A percentile compares a stretch with the other conserved stretches of the same genome.
Conservation (phyloP, 2,329 filamentous ascomycete genomes). For the Verticillium zaregamsianum region DNA sequence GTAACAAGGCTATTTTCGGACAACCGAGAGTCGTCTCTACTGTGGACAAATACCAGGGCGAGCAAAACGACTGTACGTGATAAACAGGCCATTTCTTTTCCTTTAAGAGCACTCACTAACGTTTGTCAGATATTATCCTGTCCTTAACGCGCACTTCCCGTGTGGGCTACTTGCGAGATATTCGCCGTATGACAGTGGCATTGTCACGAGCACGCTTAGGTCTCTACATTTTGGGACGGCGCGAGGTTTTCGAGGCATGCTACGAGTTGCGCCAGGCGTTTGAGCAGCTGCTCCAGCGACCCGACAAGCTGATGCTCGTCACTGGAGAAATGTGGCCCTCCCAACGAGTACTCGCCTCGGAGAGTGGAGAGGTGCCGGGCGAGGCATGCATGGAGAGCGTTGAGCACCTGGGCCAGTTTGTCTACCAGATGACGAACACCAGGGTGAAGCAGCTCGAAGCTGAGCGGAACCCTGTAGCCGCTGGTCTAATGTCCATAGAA, state of each 20-base stretch:
- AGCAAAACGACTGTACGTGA: slow-evolving; percentile 93
- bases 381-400: slow-evolving; percentile 80
- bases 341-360: slow-evolving; percentile 42
- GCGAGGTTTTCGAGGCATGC: slow-evolving; percentile 82
- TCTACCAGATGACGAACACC: slow-evolving; percentile 87
- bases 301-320: slow-evolving; percentile 75
- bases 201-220: slow-evolving; percentile 88
- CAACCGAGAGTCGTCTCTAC: slow-evolving; percentile 87
- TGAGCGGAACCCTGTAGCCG: slow-evolving; percentile 18
- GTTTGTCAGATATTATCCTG: slow-evolving; percentile 75
- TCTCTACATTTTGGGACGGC: slow-evolving; percentile 85
- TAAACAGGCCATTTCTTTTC: background rate
- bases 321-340: slow-evolving; percentile 85
- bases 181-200: slow-evolving; percentile 89
- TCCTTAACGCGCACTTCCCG: slow-evolving; percentile 85
- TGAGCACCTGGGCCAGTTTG: slow-evolving; percentile 93
- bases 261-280: slow-evolving; percentile 87
- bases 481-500: slow-evolving; percentile 19
- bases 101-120: slow-evolving; percentile 15
- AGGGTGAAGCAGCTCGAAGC: slow-evolving; percentile 45
- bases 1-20: slow-evolving; percentile 79
- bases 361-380: slow-evolving; percentile 46
- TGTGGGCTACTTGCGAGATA: slow-evolving; percentile 88
- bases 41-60: slow-evolving; percentile 97
- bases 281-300: slow-evolving; percentile 68